phyloP scores from a whole-genome alignment of 306 rosid species.

The Calophaca sinica region DNA sequence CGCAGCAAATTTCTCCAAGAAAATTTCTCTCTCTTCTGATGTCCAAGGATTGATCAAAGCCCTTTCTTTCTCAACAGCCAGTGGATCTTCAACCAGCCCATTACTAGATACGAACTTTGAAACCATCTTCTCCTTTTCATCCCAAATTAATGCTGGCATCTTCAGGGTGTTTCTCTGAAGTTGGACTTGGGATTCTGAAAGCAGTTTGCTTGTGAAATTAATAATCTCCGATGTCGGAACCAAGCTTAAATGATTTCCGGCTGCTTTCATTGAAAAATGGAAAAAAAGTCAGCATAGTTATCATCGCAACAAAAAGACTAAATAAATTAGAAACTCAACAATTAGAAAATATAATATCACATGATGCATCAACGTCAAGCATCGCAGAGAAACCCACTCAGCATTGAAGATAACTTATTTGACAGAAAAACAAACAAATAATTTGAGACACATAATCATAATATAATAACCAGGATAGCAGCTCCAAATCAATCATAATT shows the following conservation, averaged over 20 bases:
- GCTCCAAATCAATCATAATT: background rate
- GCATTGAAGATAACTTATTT: background rate
- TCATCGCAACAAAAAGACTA: background rate
- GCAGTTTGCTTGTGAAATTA: slow-evolving; percentile 69
- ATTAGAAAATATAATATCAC: background rate
- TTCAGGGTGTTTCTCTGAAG: slow-evolving; percentile 64
- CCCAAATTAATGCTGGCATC: slow-evolving; percentile 93
- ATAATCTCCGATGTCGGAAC: slow-evolving; percentile 63
- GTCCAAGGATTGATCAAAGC: slow-evolving; percentile 88
- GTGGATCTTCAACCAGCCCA: slow-evolving; percentile 91
- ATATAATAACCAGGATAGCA: background rate
- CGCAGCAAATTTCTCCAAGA: slow-evolving; percentile 68
- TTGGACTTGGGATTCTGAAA: slow-evolving; percentile 68
- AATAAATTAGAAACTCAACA: slow-evolving; percentile 1
- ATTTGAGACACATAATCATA: background rate
- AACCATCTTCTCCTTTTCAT: slow-evolving; percentile 67
- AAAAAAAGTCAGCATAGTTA: background rate
- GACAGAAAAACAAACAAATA: slow-evolving; percentile 1
- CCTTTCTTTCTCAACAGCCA: slow-evolving; percentile 86
- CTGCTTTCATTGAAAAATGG: slow-evolving; percentile 43
- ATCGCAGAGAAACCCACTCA: background rate
- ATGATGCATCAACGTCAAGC: background rate
- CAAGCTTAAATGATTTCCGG: slow-evolving; percentile 68
- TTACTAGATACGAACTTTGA: slow-evolving; percentile 76
- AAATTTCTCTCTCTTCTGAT: slow-evolving; percentile 66